These are phyloP conservation scores for Pseudogymnoascus sp. DNA, from an alignment of 2,329 filamentous ascomycete genomes.

Conservation along the genomic window DNA sequence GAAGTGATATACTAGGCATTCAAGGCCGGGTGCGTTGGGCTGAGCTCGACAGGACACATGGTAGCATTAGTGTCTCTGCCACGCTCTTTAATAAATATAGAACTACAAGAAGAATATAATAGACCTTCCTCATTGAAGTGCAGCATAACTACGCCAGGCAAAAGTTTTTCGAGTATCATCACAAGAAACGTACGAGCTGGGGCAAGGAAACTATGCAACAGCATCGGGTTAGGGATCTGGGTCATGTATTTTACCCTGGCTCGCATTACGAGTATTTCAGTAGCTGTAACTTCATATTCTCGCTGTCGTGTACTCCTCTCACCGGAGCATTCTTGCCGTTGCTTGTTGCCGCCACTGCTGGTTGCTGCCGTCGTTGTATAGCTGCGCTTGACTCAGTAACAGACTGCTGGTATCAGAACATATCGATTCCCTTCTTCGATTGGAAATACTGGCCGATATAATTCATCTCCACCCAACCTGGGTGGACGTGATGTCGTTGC, in stretches of 20 bases:
- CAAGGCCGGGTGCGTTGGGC: background rate
- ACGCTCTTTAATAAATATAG: background rate
- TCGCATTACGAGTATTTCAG: background rate
- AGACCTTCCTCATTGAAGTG: background rate
- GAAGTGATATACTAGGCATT: conserved; percentile 16
- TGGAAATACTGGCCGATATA: background rate
- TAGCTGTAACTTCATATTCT: background rate
- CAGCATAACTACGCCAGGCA: background rate
- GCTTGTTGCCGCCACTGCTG: background rate
- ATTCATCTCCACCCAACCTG: background rate
- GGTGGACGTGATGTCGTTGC: no score
- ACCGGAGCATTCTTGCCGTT: background rate
- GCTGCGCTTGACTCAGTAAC: background rate
- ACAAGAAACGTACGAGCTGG: no score
- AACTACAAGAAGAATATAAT: background rate
- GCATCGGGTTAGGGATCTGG: no score
- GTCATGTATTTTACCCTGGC: background rate
- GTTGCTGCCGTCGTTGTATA: background rate
- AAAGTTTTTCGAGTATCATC: no score
- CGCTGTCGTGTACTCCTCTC: background rate
- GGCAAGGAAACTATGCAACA: no score
- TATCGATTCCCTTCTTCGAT: background rate
- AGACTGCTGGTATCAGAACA: background rate
- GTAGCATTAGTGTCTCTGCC: background rate
- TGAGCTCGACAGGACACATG: background rate